Base-by-base conservation (phyloP, 1,139 yeast species). In the Tardiomyces blankii region DNA sequence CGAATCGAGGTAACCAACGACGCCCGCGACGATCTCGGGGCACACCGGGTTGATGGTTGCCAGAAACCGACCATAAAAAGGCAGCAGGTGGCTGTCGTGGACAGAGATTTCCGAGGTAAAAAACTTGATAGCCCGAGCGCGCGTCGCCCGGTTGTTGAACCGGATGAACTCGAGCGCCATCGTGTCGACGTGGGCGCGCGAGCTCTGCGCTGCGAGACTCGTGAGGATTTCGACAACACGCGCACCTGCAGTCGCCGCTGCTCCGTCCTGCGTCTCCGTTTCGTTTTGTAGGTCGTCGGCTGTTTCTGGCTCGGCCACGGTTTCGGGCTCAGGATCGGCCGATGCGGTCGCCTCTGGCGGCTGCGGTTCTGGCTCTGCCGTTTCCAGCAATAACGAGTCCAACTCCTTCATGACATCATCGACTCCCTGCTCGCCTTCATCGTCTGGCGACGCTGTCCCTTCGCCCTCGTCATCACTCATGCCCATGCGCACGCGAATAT, bases 61-160 rank as follows among this genome's bases (percentile, higher is more conserved):
- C 42, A 87, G 64, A 59, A 87, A 83, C 48, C 94, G 72, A 0
- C 84, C 77, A 60, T 77, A 82, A 46, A 68, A 71, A 0, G 71
- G 67, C 11, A 66, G 48, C 44, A 60, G 51, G 49, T 60, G 60
- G 33, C 55, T 59, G 13, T 65, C 58, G 12, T 51, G 41, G 18
- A 55, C 44, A 3, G 59, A 55, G 23, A 63, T 50, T 11, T 30
- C 35, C 5, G 48, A 49, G 1, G 73, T 66, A 48, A 85, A 74
- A 55, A 77, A 78, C 48, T 72, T 74, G 47, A 78, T 57, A 4
- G 88, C 60, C 53, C 87, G 67, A 49, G 79, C 75, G 43, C 74
- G 74, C 1, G 95, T 80, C 0, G 94, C 89, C 59, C 82, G 85
- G 57, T 84, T 85, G 57, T 82, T 77, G 33, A 86, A 65, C 9